Evolutionary conservation across 305 asterid genomes (phyloP).

Genomic region (Fraxinus velutina): DNA sequence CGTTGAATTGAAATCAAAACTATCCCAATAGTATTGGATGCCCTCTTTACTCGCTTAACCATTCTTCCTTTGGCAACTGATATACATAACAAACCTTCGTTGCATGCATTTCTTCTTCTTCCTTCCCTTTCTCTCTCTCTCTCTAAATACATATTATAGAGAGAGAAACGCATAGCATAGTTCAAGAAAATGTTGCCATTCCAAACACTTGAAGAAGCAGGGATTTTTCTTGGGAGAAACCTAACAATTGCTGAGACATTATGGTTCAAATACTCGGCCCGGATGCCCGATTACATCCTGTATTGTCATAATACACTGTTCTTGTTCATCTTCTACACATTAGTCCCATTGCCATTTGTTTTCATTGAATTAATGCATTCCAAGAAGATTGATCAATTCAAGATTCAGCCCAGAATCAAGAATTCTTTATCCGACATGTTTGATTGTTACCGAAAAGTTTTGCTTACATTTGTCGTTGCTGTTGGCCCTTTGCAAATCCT

Average conservation of each 20-base stretch:
- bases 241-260: conserved; percentile 50
- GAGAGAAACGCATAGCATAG: not conserved
- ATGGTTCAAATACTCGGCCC: conserved; percentile 65
- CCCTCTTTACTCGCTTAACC: conserved; percentile 24
- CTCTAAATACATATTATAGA: not conserved
- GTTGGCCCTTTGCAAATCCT: conserved; percentile 62
- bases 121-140: not conserved
- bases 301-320: conserved; percentile 65
- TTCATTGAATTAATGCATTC: conserved; percentile 45
- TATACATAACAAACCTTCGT: not conserved
- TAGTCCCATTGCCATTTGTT: conserved; percentile 56
- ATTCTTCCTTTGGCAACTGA: not conserved
- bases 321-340: conserved; percentile 51
- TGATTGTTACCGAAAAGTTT: conserved; percentile 47
- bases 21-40: not conserved
- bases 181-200: conserved; percentile 49
- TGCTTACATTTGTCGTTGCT: conserved; percentile 41
- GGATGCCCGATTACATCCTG: conserved; percentile 50
- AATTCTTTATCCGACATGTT: conserved; percentile 48
- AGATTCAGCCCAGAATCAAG: conserved; percentile 59
- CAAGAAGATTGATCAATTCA: conserved; percentile 39
- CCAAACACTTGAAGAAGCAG: conserved; percentile 48
- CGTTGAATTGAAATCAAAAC: not conserved
- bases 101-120: not conserved
- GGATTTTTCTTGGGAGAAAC: conserved; percentile 50